These are phyloP conservation scores for Leavenworthia alabamica DNA, from an alignment of 345 rosid species.

Conservation along the genomic window DNA sequence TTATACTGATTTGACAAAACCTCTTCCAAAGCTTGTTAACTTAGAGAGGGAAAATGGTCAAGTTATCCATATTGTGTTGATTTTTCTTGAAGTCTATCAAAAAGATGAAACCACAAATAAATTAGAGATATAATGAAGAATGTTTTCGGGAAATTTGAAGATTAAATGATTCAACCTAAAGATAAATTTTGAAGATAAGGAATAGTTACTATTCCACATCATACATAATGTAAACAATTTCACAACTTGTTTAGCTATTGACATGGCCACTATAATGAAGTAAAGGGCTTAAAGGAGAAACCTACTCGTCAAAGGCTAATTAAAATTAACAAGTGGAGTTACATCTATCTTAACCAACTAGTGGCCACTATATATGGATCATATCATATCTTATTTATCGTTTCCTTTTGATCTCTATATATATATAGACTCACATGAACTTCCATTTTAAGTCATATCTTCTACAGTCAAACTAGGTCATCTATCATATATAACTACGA, in stretches of 20 bases:
- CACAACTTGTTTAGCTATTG: slow-evolving; percentile 7
- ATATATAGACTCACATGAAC: slow-evolving; percentile 22
- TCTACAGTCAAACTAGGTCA: not conserved
- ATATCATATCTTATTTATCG: not conserved
- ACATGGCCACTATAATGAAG: not conserved
- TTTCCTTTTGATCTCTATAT: slow-evolving; percentile 16
- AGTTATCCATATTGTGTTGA: not conserved
- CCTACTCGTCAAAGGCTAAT: not conserved
- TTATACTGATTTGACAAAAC: not conserved
- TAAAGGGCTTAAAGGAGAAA: not conserved
- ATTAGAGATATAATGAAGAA: not conserved
- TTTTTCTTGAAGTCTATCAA: not conserved
- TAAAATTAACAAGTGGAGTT: slow-evolving; percentile 3
- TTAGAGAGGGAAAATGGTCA: not conserved
- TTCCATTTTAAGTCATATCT: slow-evolving; percentile 18
- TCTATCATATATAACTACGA: not conserved
- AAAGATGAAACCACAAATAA: not conserved
- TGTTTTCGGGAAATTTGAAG: not conserved
- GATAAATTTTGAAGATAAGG: not conserved
- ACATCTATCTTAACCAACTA: not conserved
- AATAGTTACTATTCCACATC: not conserved
- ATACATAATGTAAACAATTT: not conserved
- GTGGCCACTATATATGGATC: slow-evolving; percentile 8
- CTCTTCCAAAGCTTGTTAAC: not conserved
- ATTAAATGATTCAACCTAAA: not conserved